A percentile compares a stretch with the other conserved stretches of the same genome.
These are phyloP conservation scores for Sphagnum fallax DNA, from an alignment of 228 moss, liverwort and hornwort species.

Conservation along the genomic window DNA sequence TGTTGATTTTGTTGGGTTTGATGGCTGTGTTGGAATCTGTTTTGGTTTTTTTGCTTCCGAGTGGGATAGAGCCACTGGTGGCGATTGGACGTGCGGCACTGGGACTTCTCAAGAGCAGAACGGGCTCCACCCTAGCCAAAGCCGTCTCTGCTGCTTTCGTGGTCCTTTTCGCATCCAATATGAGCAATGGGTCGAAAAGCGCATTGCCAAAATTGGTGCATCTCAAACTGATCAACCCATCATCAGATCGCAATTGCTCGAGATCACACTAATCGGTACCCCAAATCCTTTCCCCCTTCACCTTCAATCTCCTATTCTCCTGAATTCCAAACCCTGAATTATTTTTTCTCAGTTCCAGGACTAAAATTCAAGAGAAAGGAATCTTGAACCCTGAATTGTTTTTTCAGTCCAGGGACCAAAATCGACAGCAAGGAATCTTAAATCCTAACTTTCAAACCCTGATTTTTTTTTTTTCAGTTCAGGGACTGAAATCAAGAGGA, in stretches of 20 bases:
- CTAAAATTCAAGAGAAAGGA: too few species aligned
- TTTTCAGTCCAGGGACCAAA: too few species aligned
- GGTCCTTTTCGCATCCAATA: slow-evolving; percentile 32
- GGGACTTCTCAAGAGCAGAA: slow-evolving; percentile 9
- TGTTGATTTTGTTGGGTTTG: slow-evolving; percentile 8
- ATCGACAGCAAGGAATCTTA: too few species aligned
- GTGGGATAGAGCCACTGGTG: slow-evolving; percentile 18
- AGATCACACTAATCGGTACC: slow-evolving; percentile 35
- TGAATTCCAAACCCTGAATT: not conserved
- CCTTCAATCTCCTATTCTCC: not conserved
- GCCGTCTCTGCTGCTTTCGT: slow-evolving; percentile 22
- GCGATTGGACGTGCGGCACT: slow-evolving; percentile 21
- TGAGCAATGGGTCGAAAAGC: slow-evolving; percentile 11
- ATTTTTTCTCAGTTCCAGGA: not conserved
- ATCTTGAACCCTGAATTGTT: too few species aligned
- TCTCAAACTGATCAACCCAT: slow-evolving; percentile 9
- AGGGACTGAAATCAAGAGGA: too few species aligned
- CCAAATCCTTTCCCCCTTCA: too few species aligned
- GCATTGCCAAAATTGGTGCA: slow-evolving; percentile 8
- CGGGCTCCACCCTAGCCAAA: slow-evolving; percentile 16
- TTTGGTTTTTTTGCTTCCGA: slow-evolving; percentile 19
- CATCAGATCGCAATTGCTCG: slow-evolving; percentile 17
- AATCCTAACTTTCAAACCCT: too few species aligned
- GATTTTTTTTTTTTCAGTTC: too few species aligned
- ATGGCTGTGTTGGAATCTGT: slow-evolving; percentile 22